A percentile compares a stretch with the other conserved stretches of the same genome.
Conservation (phyloP, 2,329 filamentous ascomycete genomes). For the Colletotrichum sp. region DNA sequence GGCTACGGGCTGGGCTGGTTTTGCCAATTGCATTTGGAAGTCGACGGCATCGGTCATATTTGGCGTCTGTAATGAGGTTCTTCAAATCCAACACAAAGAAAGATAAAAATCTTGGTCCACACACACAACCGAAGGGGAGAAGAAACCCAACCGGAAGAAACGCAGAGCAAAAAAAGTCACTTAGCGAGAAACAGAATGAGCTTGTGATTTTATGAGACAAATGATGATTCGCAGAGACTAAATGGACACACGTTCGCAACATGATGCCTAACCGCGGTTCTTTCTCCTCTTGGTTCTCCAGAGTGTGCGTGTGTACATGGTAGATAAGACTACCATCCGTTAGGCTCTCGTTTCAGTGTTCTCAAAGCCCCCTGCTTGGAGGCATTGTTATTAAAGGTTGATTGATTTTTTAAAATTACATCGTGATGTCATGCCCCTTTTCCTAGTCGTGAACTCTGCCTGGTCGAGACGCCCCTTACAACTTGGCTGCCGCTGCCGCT, state of each 20-base stretch:
- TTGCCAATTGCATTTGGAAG: conserved; percentile 71
- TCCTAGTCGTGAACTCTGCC: background rate
- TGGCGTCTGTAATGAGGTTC: conserved; percentile 72
- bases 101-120: conserved; percentile 41
- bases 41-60: conserved; percentile 69
- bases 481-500: background rate
- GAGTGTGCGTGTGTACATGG: background rate
- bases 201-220: background rate
- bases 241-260: background rate
- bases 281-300: background rate
- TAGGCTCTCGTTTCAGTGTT: background rate
- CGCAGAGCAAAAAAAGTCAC: conserved; percentile 2
- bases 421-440: background rate
- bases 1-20: conserved; percentile 52
- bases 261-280: background rate
- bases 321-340: background rate
- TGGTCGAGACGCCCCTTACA: background rate
- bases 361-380: background rate
- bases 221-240: background rate
- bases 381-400: background rate
- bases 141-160: background rate
- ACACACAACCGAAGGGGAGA: background rate
- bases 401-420: background rate
- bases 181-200: conserved; percentile 14
- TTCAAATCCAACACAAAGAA: conserved; percentile 54